Base-by-base conservation (phyloP, 352 stramenopile species). In the Pythium sukuiense region DNA sequence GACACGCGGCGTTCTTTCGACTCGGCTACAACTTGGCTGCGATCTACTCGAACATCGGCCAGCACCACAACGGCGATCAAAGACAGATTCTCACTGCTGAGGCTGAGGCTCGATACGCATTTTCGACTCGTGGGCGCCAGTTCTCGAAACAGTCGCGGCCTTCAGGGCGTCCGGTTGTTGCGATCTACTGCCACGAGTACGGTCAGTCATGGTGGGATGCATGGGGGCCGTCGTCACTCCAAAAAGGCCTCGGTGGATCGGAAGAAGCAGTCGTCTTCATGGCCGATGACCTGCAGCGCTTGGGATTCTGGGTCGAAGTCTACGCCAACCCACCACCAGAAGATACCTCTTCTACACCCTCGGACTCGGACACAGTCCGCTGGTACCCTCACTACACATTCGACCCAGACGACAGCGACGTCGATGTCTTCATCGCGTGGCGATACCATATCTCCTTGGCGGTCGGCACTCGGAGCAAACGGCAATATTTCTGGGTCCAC, bases 121-220 rank as follows among this genome's bases (percentile, higher is more conserved):
- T 73, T 53, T 35, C 71, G 16, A 66, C 54, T 8, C 59, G 55
- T 46, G 81, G 77, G 0, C 59, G 33, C 9, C 11, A 45, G 26
- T 72, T 86, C 37, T 18, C 9, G 0, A 87, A 89, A 56, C 55
- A 69, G 8, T 41, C 59, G 26, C 75, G 76, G 32, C 63, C 76
- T 29, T 29, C 55, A 12, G 60, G 63, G 12, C 70, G 72, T 33
- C 57, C 67, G 13, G 71, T 89, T 0, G 59, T 98, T 1, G 87
- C 76, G 0, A 81, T 98, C 27, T 98, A 97, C 69, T 98, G 93
- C 76, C 64, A 97, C 64, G 92, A 98, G 61, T 98, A 98, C 55
- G 87, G 77, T 0, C 87, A 98, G 50, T 83, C 79, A 14, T 98
- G 91, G 92, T 98, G 92, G 90, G 76, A 73, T 0, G 43, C 82